phyloP scores from a whole-genome alignment of 441 rosid species.

The Pelargonium fulgidum region DNA sequence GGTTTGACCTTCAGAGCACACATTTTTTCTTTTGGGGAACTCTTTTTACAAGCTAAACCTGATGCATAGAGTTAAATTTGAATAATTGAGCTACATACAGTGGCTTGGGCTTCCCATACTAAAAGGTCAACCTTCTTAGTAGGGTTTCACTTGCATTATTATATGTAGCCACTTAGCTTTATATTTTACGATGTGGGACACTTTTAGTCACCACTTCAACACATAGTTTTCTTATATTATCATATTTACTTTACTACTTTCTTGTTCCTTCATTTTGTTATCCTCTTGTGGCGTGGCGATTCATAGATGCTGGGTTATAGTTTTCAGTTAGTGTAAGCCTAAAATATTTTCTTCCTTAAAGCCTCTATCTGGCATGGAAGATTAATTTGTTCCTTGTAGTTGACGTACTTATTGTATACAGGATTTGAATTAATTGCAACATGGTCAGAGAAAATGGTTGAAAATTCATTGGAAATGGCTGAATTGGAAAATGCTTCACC shows the following conservation, averaged over 20 bases:
- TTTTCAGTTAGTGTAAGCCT: constrained; percentile 17
- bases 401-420: constrained; percentile 31
- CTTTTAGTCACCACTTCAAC: too few relatives aligned
- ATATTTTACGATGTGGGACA: too few relatives aligned
- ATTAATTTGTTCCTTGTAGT: constrained; percentile 17
- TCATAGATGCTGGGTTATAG: constrained; percentile 10
- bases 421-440: constrained; percentile 70
- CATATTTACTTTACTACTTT: neutral
- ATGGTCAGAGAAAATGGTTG: constrained; percentile 70
- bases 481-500: constrained; percentile 92
- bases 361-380: constrained; percentile 9
- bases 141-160: too few relatives aligned
- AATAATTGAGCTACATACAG: too few relatives aligned
- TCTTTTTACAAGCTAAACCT: neutral
- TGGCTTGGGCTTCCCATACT: too few relatives aligned
- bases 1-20: neutral
- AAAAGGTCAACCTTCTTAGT: too few relatives aligned
- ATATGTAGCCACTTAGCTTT: too few relatives aligned
- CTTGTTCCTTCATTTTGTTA: constrained; percentile 4
- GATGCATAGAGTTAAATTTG: too few relatives aligned
- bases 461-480: constrained; percentile 91
- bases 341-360: constrained; percentile 15
- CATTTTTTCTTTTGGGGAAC: neutral
- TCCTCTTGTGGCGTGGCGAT: constrained; percentile 5
- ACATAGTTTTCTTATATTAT: neutral